Evolutionary conservation across 352 stramenopile genomes (phyloP), one percentile per base, ranked within the genome.

Genomic region (Lagenidium sp.): DNA sequence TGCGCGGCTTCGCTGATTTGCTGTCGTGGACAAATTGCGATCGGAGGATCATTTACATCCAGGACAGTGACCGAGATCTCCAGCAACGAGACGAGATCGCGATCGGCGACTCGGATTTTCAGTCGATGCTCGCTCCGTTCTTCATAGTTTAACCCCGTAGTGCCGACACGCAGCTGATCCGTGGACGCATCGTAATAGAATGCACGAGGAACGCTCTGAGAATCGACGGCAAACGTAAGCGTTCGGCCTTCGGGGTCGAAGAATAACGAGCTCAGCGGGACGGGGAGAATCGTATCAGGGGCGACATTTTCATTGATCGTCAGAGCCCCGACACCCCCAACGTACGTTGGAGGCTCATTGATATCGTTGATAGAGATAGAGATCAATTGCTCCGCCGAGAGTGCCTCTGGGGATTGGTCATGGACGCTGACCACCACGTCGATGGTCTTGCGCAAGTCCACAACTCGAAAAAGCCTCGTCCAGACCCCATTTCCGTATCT

Each of bases 121-220:
- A 63, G 7, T 16, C 47, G 8, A 36, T 63, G 54, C 0, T 23
- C 37, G 4, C 6, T 30, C 7, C 47, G 48, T 1, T 41, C 26
- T 38, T 82, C 69, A 42, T 57, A 82, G 19, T 82, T 65, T 2
- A 72, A 28, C 5, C 54, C 47, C 18, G 32, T 37, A 4, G 16
- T 42, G 4, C 58, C 64, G 2, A 77, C 63, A 3, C 63, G 60
- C 3, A 82, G 24, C 6, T 47, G 34, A 15, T 64, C 60, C n/a
- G 24, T 55, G 0, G 22, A 43, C 2, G 55, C 47, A 41, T 82
- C 69, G 41, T 68, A 79, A 41, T 72, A 77, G 49, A 82, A 79
- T 0, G 50, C 62, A 3, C 52, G 55, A 20, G 55, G 42, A 2
- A 61, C 41, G 13, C 39, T 75, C 47, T 82, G 69, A 4, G 26